Conservation (phyloP, 148 eudicot species). For the Selenicereus undatus region DNA sequence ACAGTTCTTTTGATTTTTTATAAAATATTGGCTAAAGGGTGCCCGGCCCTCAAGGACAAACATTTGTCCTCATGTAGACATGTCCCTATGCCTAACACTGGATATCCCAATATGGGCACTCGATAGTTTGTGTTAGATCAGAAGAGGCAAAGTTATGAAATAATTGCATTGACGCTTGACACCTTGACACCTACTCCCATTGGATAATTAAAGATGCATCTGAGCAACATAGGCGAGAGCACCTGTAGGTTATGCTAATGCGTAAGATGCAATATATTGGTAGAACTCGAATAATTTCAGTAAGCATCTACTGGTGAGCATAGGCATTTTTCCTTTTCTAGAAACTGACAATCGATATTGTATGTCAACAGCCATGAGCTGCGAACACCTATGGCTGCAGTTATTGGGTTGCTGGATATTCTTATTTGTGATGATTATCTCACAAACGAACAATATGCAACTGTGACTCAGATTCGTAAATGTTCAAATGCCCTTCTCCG, state of each 20-base stretch:
- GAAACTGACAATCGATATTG: conserved; percentile 10
- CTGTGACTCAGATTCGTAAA: conserved; percentile 81
- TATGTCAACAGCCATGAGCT: conserved; percentile 75
- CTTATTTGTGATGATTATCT: conserved; percentile 80
- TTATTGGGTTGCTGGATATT: conserved; percentile 93
- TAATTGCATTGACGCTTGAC: too few species aligned
- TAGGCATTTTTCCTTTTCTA: conserved; percentile 9
- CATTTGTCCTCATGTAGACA: neutral
- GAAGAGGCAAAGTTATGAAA: too few species aligned
- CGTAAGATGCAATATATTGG: neutral
- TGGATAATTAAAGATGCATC: neutral
- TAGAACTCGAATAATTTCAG: neutral
- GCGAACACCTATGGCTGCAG: conserved; percentile 99
- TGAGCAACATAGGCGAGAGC: neutral
- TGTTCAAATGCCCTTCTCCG: conserved; percentile 88
- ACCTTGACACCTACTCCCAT: neutral
- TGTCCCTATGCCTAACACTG: neutral
- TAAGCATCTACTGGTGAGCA: neutral
- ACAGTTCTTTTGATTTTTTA: too few species aligned
- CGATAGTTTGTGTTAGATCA: neutral
- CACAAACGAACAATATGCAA: conserved; percentile 77
- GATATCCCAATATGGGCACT: neutral
- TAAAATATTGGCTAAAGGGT: too few species aligned
- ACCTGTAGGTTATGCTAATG: neutral
- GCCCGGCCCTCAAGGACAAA: neutral